Evolutionary conservation across 371 early-diverging fungal genomes (phyloP).

Genomic region (Umbelopsis sp.): DNA sequence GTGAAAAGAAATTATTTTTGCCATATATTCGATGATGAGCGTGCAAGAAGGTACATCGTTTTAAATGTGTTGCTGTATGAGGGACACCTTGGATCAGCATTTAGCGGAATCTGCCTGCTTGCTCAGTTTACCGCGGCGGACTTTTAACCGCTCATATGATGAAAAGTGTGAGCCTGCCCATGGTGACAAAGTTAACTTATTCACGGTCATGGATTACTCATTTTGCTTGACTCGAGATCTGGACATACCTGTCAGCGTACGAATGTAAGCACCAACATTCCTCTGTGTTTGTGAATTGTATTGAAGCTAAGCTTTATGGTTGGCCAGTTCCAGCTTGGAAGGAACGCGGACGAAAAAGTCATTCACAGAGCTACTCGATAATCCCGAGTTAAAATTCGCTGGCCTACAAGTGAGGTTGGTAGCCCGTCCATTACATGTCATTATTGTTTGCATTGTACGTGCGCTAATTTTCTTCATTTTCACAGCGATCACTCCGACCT

Average conservation of each 20-base stretch:
- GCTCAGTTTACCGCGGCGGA: too few relatives aligned
- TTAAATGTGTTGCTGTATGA: too few relatives aligned
- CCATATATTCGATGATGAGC: too few relatives aligned
- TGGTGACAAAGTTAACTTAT: too few relatives aligned
- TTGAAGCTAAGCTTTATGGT: slow-evolving; percentile 24
- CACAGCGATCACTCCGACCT: slow-evolving; percentile 59
- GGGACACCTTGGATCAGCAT: too few relatives aligned
- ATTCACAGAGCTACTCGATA: slow-evolving; percentile 28
- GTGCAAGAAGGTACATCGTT: too few relatives aligned
- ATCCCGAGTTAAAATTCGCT: slow-evolving; percentile 33
- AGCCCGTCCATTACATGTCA: not conserved
- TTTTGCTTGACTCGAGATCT: slow-evolving; percentile 70
- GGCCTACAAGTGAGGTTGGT: slow-evolving; percentile 25
- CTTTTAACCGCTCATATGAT: too few relatives aligned
- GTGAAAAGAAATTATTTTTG: slow-evolving; percentile 13
- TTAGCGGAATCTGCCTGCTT: too few relatives aligned
- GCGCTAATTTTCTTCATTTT: not conserved
- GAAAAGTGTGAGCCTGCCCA: not conserved
- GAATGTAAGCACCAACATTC: slow-evolving; percentile 59
- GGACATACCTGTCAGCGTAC: slow-evolving; percentile 61
- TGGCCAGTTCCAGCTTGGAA: slow-evolving; percentile 47
- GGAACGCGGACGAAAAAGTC: slow-evolving; percentile 32
- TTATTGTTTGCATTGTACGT: not conserved
- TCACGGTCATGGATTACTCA: slow-evolving; percentile 56
- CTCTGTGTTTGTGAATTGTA: not conserved